Percentiles rank a stretch among this genome's conserved stretches.
Evolutionary conservation across 139 green algal species (phyloP).

Genomic region (Tetraselmis striata): DNA sequence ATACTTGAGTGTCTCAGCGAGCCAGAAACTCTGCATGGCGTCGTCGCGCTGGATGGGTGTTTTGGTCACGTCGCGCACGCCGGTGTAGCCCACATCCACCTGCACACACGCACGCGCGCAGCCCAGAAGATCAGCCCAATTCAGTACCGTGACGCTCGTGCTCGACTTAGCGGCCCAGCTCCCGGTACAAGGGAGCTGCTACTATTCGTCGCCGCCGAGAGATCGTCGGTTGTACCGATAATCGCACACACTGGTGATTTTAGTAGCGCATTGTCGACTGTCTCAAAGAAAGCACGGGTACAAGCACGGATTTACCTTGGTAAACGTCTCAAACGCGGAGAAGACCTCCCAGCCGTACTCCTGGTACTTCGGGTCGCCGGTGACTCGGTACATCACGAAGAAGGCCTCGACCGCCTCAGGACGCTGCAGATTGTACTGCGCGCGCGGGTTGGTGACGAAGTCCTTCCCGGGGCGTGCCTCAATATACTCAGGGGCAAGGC

Average conservation of each 20-base stretch:
- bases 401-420: conserved; percentile 67
- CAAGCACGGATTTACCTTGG: conserved; percentile 18
- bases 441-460: background rate
- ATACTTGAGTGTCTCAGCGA: conserved; percentile 82
- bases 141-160: too few species aligned
- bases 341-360: conserved; percentile 71
- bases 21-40: conserved; percentile 67
- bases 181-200: too few species aligned
- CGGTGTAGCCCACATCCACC: conserved; percentile 50
- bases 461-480: background rate
- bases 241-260: too few species aligned
- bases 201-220: too few species aligned
- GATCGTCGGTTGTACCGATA: too few species aligned
- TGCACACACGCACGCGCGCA: too few species aligned
- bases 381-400: conserved; percentile 60
- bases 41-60: conserved; percentile 43
- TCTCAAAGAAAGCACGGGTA: too few species aligned
- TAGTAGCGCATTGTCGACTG: too few species aligned
- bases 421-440: conserved; percentile 48
- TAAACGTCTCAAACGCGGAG: conserved; percentile 52
- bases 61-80: conserved; percentile 51
- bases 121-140: too few species aligned
- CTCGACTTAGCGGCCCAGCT: too few species aligned
- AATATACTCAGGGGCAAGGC: background rate
- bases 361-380: conserved; percentile 52